Conservation (phyloP, 2,329 filamentous ascomycete genomes). For the Colletotrichum paranaense region DNA sequence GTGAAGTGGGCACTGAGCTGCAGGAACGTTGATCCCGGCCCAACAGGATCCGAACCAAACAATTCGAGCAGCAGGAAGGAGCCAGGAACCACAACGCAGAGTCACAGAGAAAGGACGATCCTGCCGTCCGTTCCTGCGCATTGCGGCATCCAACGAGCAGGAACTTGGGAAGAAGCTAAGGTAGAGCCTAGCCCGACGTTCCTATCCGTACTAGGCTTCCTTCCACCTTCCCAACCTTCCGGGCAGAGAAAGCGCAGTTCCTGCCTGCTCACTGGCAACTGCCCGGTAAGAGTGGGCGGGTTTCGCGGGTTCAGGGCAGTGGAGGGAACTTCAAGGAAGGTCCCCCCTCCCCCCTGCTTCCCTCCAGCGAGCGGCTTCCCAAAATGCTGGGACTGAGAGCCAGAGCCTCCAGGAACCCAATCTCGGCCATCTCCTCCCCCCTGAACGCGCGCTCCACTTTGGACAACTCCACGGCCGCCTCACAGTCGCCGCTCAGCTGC, state of each 20-base stretch:
- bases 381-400: constrained; percentile 34
- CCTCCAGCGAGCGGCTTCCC: constrained; percentile 14
- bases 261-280: no score
- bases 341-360: constrained; percentile 11
- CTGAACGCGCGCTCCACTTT: constrained; percentile 21
- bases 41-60: constrained; percentile 1
- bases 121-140: not conserved
- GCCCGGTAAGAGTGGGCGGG: not conserved
- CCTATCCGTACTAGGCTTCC: no score
- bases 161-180: not conserved
- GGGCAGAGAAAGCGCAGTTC: not conserved
- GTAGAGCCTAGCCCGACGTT: not conserved
- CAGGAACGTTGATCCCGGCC: constrained; percentile 1
- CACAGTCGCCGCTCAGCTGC: not conserved
- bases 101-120: not conserved
- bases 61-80: not conserved
- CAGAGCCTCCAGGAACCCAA: constrained; percentile 25
- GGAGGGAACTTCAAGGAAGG: not conserved
- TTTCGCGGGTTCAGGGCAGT: not conserved
- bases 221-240: not conserved
- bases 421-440: constrained; percentile 24
- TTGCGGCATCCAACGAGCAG: not conserved
- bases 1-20: constrained; percentile 1
- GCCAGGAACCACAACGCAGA: not conserved
- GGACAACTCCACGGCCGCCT: not conserved